These are phyloP conservation scores for Claviceps lovelessii DNA, from an alignment of 2,329 filamentous ascomycete genomes.

Conservation along the genomic window DNA sequence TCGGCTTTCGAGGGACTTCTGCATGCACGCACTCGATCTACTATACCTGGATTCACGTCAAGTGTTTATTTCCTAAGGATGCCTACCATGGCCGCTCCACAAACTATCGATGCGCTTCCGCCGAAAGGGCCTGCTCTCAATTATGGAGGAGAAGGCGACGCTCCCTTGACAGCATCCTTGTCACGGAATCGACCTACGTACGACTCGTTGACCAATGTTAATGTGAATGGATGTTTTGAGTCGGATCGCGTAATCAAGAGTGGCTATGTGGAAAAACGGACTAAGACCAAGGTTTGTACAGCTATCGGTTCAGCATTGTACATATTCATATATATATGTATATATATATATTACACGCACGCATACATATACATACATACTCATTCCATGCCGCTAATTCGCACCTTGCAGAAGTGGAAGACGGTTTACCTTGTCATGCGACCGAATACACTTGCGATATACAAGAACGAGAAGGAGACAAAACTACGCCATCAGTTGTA, in stretches of 20 bases:
- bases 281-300: conserved; percentile 68
- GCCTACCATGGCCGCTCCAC: conserved; percentile 8
- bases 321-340: neutral
- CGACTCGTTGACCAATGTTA: conserved; percentile 69
- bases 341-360: no score
- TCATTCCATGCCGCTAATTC: conserved; percentile 5
- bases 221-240: conserved; percentile 89
- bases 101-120: conserved; percentile 9
- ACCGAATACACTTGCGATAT: conserved; percentile 79
- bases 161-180: conserved; percentile 9
- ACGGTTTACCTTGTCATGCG: conserved; percentile 76
- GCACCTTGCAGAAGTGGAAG: conserved; percentile 61
- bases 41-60: neutral
- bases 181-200: conserved; percentile 23
- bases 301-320: no score
- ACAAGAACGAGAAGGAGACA: conserved; percentile 81
- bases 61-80: neutral
- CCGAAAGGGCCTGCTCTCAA: neutral
- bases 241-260: conserved; percentile 89
- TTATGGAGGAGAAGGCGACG: conserved; percentile 6
- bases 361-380: neutral
- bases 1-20: neutral
- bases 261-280: conserved; percentile 74
- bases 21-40: neutral
- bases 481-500: conserved; percentile 80